Evolutionary conservation across 768 basidiomycete genomes (phyloP).

Genomic region (Mycena chlorophos): DNA sequence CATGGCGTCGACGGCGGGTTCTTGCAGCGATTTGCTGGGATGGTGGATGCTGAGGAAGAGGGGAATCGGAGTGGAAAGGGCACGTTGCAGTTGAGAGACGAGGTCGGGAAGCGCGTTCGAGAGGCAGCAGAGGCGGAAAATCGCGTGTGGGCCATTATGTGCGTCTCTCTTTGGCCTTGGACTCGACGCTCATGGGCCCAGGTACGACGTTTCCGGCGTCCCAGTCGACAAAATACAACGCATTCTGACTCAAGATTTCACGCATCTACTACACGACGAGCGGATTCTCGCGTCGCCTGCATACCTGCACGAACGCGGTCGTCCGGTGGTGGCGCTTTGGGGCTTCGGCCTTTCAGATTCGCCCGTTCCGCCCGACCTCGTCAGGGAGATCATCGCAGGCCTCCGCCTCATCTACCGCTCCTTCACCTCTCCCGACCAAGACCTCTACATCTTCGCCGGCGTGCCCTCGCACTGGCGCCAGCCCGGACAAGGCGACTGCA

Average conservation of each 20-base stretch:
- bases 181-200: slow-evolving; percentile 28
- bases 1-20: slow-evolving; percentile 82
- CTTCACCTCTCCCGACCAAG: neutral
- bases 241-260: slow-evolving; percentile 72
- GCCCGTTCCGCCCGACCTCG: slow-evolving; percentile 3
- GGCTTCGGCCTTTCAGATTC: slow-evolving; percentile 36
- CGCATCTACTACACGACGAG: slow-evolving; percentile 63
- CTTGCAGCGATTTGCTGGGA: slow-evolving; percentile 72
- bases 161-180: slow-evolving; percentile 27
- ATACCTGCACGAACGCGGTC: slow-evolving; percentile 70
- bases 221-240: slow-evolving; percentile 64
- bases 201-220: slow-evolving; percentile 87
- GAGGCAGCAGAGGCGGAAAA: slow-evolving; percentile 81
- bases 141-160: slow-evolving; percentile 85
- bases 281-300: slow-evolving; percentile 67
- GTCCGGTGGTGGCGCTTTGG: slow-evolving; percentile 75
- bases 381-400: slow-evolving; percentile 5
- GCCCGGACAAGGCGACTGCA: slow-evolving; percentile 60
- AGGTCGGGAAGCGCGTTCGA: slow-evolving; percentile 68
- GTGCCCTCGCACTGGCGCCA: slow-evolving; percentile 76
- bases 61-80: slow-evolving; percentile 40
- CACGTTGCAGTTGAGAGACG: slow-evolving; percentile 65
- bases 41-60: slow-evolving; percentile 56
- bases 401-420: slow-evolving; percentile 18
- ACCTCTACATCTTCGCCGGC: slow-evolving; percentile 43